phyloP scores from a whole-genome alignment of 805 yeast species.

The Monosporozyma aerobia region DNA sequence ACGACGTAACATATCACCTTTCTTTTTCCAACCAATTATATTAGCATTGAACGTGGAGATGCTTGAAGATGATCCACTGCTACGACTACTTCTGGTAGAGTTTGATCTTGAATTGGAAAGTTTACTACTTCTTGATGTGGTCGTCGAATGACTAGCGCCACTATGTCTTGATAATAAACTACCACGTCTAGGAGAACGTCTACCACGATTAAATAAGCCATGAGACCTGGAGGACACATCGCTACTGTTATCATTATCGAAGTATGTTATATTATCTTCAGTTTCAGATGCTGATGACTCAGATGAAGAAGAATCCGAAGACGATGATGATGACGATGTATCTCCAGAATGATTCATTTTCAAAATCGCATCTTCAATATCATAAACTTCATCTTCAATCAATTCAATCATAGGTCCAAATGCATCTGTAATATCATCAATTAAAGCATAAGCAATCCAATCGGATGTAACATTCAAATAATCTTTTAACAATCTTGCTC shows the following conservation, averaged over 20 bases:
- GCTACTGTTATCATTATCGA: background rate
- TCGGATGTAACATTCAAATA: slow-evolving; percentile 86
- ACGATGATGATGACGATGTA: slow-evolving; percentile 31
- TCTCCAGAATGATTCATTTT: slow-evolving; percentile 68
- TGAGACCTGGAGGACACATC: slow-evolving; percentile 11
- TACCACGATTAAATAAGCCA: background rate
- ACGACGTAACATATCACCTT: slow-evolving; percentile 89
- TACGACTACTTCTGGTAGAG: slow-evolving; percentile 17
- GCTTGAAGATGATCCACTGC: slow-evolving; percentile 25
- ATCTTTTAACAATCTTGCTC: slow-evolving; percentile 81
- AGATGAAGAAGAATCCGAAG: slow-evolving; percentile 8
- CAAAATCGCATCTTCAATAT: slow-evolving; percentile 87
- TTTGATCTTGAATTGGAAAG: background rate
- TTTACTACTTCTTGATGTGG: slow-evolving; percentile 12
- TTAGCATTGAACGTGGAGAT: slow-evolving; percentile 31
- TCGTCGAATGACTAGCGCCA: slow-evolving; percentile 4
- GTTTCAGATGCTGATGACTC: slow-evolving; percentile 12
- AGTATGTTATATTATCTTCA: slow-evolving; percentile 5
- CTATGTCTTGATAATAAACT: background rate
- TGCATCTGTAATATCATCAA: slow-evolving; percentile 95
- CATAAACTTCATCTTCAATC: slow-evolving; percentile 87
- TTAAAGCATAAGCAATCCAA: slow-evolving; percentile 94
- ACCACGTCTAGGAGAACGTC: background rate
- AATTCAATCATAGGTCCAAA: slow-evolving; percentile 94
- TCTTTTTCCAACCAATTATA: slow-evolving; percentile 71